Conservation (phyloP, 805 yeast genomes). For the Priceomyces melissophilus region DNA sequence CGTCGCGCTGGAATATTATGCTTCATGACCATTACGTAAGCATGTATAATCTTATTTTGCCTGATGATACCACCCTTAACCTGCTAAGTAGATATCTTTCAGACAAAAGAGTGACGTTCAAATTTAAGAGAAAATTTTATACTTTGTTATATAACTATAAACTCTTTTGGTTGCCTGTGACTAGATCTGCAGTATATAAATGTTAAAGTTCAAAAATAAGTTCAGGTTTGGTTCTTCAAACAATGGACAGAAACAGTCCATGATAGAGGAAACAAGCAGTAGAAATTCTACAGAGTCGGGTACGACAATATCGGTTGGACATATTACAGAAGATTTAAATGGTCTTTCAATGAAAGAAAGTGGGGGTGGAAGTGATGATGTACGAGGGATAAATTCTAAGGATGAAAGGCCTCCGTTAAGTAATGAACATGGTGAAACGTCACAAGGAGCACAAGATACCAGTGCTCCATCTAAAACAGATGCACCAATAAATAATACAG, state of each 20-base stretch:
- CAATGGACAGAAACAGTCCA: conserved; percentile 9
- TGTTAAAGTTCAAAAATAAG: conserved; percentile 33
- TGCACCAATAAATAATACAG: background rate
- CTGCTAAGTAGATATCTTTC: background rate
- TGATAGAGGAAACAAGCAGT: conserved; percentile 11
- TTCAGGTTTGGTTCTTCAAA: conserved; percentile 28
- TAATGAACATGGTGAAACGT: background rate
- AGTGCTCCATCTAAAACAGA: background rate
- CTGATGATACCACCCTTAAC: background rate
- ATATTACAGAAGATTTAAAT: conserved; percentile 20
- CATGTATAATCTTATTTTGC: background rate
- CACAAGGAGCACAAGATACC: background rate
- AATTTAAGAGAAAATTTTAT: too few relatives aligned
- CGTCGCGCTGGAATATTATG: too few relatives aligned
- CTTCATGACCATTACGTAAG: too few relatives aligned
- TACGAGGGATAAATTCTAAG: background rate
- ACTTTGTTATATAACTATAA: too few relatives aligned
- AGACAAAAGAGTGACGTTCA: background rate
- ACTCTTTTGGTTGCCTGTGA: background rate
- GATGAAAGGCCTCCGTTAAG: background rate
- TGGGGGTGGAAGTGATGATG: background rate
- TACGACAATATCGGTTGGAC: conserved; percentile 19
- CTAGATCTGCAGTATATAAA: conserved; percentile 5
- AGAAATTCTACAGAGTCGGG: conserved; percentile 24
- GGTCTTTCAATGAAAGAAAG: conserved; percentile 13